Percentiles rank a stretch among this genome's conserved stretches.
phyloP scores from a whole-genome alignment of 2,329 filamentous ascomycete genomes.

The Cladophialophora yegresii region DNA sequence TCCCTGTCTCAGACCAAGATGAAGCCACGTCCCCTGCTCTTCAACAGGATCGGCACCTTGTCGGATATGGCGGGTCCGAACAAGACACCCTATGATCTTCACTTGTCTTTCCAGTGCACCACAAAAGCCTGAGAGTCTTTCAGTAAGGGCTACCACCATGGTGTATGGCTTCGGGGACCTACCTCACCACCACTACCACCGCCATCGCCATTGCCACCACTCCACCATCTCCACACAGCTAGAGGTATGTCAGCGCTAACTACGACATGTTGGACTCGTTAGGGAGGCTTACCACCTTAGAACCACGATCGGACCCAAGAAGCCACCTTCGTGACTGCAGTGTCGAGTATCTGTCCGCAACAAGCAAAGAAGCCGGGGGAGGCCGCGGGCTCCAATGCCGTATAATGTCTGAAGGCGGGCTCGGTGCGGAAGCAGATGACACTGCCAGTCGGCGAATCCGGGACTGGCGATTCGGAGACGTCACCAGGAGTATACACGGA shows the following conservation, averaged over 20 bases:
- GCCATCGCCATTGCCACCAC: not conserved
- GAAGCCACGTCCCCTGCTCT: not conserved
- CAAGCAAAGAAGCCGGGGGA: slow-evolving; percentile 19
- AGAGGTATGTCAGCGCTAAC: not conserved
- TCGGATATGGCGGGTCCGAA: not conserved
- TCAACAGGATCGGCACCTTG: not conserved
- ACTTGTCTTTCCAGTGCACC: not conserved
- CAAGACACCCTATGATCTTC: not conserved
- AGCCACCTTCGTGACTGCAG: slow-evolving; percentile 14
- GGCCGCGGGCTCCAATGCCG: slow-evolving; percentile 6
- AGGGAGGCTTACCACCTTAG: slow-evolving; percentile 1
- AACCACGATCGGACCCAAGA: slow-evolving; percentile 18
- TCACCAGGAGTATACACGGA: not conserved
- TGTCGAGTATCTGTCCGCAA: slow-evolving; percentile 17
- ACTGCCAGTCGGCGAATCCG: slow-evolving; percentile 14
- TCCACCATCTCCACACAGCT: not conserved
- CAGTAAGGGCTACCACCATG: not conserved
- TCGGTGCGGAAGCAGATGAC: slow-evolving; percentile 16
- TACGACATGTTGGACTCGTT: not conserved
- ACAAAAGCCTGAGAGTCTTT: not conserved
- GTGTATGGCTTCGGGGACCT: not conserved
- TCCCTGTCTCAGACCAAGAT: not conserved
- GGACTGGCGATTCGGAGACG: slow-evolving; percentile 12
- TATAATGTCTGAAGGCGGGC: slow-evolving; percentile 2
- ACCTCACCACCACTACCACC: not conserved